A percentile compares a stretch with the other conserved stretches of the same genome.
Conservation (phyloP, 768 basidiomycete species). For the Leccinum uliginosum region DNA sequence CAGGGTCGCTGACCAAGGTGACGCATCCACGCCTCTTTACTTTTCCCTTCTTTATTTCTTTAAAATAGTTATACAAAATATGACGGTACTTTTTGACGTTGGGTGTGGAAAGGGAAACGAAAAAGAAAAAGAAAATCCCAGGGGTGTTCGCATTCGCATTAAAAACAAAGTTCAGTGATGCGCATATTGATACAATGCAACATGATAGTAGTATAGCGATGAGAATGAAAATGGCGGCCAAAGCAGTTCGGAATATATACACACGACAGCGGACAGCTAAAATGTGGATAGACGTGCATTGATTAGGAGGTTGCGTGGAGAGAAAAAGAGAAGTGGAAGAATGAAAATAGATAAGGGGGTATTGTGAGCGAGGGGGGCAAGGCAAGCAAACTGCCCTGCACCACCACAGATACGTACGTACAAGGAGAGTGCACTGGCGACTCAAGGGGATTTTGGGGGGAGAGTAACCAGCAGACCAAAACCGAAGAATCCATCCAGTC, state of each 20-base stretch:
- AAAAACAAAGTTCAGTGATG: not conserved
- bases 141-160: not conserved
- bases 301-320: conserved; percentile 9
- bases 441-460: conserved; percentile 8
- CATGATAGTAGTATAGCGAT: conserved; percentile 17
- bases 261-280: conserved; percentile 11
- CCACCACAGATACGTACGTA: conserved; percentile 25
- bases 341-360: conserved; percentile 14
- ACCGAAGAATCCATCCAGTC: conserved; percentile 23
- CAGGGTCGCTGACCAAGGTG: conserved; percentile 8
- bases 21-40: not conserved
- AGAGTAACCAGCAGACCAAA: conserved; percentile 14
- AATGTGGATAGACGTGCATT: conserved; percentile 18
- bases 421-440: conserved; percentile 12
- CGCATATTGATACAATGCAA: conserved; percentile 20
- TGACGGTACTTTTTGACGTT: conserved; percentile 12
- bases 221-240: not conserved
- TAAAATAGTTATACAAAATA: not conserved
- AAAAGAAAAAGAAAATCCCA: not conserved
- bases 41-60: not conserved
- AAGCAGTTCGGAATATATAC: conserved; percentile 10
- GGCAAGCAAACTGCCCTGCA: conserved; percentile 12
- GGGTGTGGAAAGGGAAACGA: not conserved
- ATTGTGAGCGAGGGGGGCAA: not conserved
- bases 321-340: not conserved